A percentile compares a stretch with the other conserved stretches of the same genome.
phyloP scores from a whole-genome alignment of 2,329 filamentous ascomycete genomes.

The Penicillium vulpinum region DNA sequence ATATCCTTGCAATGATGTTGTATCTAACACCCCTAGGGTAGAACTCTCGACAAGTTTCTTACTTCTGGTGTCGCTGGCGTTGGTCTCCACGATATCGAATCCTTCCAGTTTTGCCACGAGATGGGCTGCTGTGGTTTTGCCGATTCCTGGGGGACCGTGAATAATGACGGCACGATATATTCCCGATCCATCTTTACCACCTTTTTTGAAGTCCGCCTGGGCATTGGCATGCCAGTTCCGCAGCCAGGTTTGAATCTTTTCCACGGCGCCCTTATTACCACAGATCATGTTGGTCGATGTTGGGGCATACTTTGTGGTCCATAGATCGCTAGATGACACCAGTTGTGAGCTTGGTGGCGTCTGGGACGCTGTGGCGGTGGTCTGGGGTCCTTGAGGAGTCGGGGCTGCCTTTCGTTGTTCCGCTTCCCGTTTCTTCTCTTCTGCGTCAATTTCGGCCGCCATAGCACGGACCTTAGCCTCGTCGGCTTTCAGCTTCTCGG shows the following conservation, averaged over 20 bases:
- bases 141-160: slow-evolving; percentile 91
- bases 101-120: slow-evolving; percentile 89
- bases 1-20: slow-evolving; percentile 86
- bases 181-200: slow-evolving; percentile 81
- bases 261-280: slow-evolving; percentile 87
- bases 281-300: slow-evolving; percentile 83
- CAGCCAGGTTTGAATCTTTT: slow-evolving; percentile 87
- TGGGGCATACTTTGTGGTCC: slow-evolving; percentile 95
- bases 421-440: slow-evolving; percentile 64
- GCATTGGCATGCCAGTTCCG: slow-evolving; percentile 76
- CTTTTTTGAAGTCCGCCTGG: slow-evolving; percentile 76
- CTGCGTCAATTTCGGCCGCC: slow-evolving; percentile 79
- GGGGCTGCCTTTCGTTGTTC: slow-evolving; percentile 46
- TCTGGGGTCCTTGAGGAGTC: slow-evolving; percentile 26
- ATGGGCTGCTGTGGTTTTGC: slow-evolving; percentile 96
- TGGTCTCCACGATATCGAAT: slow-evolving; percentile 90
- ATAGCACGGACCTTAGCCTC: slow-evolving; percentile 78
- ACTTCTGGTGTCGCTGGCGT: slow-evolving; percentile 92
- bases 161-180: slow-evolving; percentile 87
- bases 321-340: slow-evolving; percentile 61
- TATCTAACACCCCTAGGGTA: slow-evolving; percentile 87
- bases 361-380: slow-evolving; percentile 47
- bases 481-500: slow-evolving; percentile 81
- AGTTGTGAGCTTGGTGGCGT: slow-evolving; percentile 43
- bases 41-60: slow-evolving; percentile 92